Evolutionary conservation across 768 basidiomycete genomes (phyloP).

Genomic region (Piloderma croceum): DNA sequence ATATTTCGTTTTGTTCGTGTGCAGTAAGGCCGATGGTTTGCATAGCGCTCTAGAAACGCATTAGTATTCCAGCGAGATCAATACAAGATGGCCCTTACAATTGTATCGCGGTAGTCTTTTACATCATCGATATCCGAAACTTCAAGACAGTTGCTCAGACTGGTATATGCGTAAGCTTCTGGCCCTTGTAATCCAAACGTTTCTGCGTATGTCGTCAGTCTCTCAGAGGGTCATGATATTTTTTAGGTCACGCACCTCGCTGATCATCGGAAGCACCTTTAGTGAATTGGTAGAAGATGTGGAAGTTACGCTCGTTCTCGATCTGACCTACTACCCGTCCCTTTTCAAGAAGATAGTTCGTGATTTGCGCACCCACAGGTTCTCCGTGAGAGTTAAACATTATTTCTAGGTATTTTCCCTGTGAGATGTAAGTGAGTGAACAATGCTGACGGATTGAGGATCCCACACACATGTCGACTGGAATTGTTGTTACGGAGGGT

Average conservation of each 20-base stretch:
- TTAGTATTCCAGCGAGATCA: slow-evolving; percentile 3
- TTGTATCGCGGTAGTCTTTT: slow-evolving; percentile 81
- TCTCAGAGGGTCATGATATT: not conserved
- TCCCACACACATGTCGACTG: slow-evolving; percentile 81
- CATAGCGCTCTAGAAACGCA: slow-evolving; percentile 74
- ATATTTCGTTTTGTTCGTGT: slow-evolving; percentile 87
- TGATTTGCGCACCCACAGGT: slow-evolving; percentile 96
- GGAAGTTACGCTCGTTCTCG: slow-evolving; percentile 93
- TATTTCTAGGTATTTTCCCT: slow-evolving; percentile 99
- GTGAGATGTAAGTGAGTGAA: slow-evolving; percentile 7
- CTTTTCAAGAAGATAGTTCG: slow-evolving; percentile 97
- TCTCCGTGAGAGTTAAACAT: slow-evolving; percentile 95
- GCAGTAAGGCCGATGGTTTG: slow-evolving; percentile 79
- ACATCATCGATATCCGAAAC: slow-evolving; percentile 89
- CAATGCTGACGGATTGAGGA: slow-evolving; percentile 1
- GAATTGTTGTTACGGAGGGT: slow-evolving; percentile 98
- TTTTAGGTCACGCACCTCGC: slow-evolving; percentile 53
- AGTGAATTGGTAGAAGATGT: slow-evolving; percentile 99
- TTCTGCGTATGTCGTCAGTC: slow-evolving; percentile 45
- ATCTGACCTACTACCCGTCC: slow-evolving; percentile 95
- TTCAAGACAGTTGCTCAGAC: slow-evolving; percentile 84
- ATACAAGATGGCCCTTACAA: slow-evolving; percentile 45
- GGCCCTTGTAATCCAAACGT: slow-evolving; percentile 93
- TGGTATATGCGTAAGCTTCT: slow-evolving; percentile 92
- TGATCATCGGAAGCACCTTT: slow-evolving; percentile 89